phyloP scores from a whole-genome alignment of 495 filamentous ascomycete species.

The Opeltia flavorubescens region DNA sequence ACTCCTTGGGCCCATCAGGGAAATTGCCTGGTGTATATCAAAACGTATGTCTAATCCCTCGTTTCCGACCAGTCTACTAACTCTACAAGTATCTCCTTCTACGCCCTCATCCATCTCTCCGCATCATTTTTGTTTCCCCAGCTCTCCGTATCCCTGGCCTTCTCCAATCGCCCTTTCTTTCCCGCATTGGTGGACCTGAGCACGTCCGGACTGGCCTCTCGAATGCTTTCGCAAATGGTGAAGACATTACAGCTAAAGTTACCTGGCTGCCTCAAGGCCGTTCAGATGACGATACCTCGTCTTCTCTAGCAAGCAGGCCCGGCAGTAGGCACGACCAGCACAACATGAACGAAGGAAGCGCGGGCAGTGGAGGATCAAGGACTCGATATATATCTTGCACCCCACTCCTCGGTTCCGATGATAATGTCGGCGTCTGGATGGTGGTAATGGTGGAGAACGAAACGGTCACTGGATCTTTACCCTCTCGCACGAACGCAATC shows the following conservation, averaged over 20 bases:
- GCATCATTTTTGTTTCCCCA: slow-evolving; percentile 52
- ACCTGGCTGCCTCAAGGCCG: slow-evolving; percentile 33
- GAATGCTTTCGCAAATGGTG: slow-evolving; percentile 38
- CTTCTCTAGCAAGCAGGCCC: background rate
- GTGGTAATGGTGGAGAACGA: slow-evolving; percentile 45
- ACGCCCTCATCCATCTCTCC: slow-evolving; percentile 43
- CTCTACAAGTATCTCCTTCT: slow-evolving; percentile 42
- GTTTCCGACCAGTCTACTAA: background rate
- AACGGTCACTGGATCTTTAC: slow-evolving; percentile 9
- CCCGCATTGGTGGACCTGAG: slow-evolving; percentile 40
- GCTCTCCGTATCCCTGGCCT: slow-evolving; percentile 50
- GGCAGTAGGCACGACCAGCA: background rate
- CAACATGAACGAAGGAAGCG: slow-evolving; percentile 6
- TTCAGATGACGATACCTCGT: background rate
- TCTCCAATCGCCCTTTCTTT: slow-evolving; percentile 46
- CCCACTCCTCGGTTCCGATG: slow-evolving; percentile 41
- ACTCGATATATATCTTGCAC: slow-evolving; percentile 50
- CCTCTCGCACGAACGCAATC: slow-evolving; percentile 3
- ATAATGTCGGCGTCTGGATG: slow-evolving; percentile 51
- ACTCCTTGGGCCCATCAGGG: slow-evolving; percentile 15
- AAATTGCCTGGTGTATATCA: slow-evolving; percentile 34
- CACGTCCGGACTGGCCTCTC: slow-evolving; percentile 38
- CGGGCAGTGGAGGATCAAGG: slow-evolving; percentile 15
- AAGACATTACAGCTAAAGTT: slow-evolving; percentile 46
- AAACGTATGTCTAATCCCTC: slow-evolving; percentile 21